Evolutionary conservation across 441 rosid species (phyloP), one percentile per base, ranked within the genome.

Genomic region (Populus hybrid): DNA sequence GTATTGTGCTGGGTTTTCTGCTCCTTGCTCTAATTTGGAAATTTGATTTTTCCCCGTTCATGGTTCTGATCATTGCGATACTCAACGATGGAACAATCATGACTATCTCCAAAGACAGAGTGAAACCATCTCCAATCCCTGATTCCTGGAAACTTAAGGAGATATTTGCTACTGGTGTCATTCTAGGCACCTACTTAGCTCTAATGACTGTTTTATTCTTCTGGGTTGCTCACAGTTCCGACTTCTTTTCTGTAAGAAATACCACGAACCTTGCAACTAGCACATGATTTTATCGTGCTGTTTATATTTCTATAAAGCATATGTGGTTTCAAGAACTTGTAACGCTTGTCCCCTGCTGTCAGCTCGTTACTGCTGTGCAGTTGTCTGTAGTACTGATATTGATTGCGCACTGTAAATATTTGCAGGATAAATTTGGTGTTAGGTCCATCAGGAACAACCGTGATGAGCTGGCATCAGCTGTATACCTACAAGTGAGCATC

Each of bases 121-220:
- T 95, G 38, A 93, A 93, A 86, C 97, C 99, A 72, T 93, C 98
- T 79, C 98, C 97, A 0, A 36, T 87, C 26, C 98, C 98, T 3
- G 98, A 95, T 86, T 91, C 98, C 64, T 93, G 99, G 99, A 93
- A 92, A 77, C 94, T 95, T 63, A 89, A 86, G 75, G 98, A 94
- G 81, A 93, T 95, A 74, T 95, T 95, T 16, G 90, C 91, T n/a
- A 95, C 97, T 0, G 98, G 99, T 0, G 35, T 92, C 77, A 93
- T 95, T 67, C 89, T 95, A 1, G 99, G 97, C 38, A 75, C 97
- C 32, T 95, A 95, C 85, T 84, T 89, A 86, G 97, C 98, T 65
- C 73, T 95, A 66, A 81, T 87, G 79, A 91, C 95, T 23, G 94
- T 84, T 16, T 34, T 93, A 8, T 95, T 95, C 86, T 93, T 95